phyloP scores from a whole-genome alignment of 495 filamentous ascomycete species.

The Podospora bellae-mahoneyi region DNA sequence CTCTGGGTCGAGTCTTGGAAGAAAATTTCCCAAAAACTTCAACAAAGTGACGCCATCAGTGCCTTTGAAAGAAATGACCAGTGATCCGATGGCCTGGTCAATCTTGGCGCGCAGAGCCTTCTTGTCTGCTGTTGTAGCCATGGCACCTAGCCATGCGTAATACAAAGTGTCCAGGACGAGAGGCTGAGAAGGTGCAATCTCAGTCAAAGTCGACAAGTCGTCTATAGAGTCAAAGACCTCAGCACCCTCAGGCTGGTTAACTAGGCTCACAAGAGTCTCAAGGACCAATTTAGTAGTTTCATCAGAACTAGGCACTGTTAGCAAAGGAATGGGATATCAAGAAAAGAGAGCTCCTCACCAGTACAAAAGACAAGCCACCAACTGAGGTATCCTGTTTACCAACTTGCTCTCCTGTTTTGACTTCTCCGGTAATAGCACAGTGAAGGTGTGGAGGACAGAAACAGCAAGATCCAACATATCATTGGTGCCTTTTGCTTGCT shows the following conservation, averaged over 20 bases:
- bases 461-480: constrained; percentile 62
- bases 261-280: constrained; percentile 52
- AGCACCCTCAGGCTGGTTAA: constrained; percentile 46
- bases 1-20: constrained; percentile 41
- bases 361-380: constrained; percentile 48
- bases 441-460: constrained; percentile 57
- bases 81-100: constrained; percentile 39
- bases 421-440: constrained; percentile 47
- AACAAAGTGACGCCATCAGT: constrained; percentile 52
- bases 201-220: constrained; percentile 49
- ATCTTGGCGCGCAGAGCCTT: constrained; percentile 37
- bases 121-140: constrained; percentile 24
- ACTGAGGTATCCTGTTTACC: constrained; percentile 45
- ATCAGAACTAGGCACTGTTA: constrained; percentile 38
- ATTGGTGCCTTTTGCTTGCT: constrained; percentile 29
- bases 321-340: neutral
- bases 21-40: constrained; percentile 42
- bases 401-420: constrained; percentile 43
- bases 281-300: constrained; percentile 51
- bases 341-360: constrained; percentile 40
- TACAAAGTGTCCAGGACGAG: constrained; percentile 50
- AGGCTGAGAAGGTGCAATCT: constrained; percentile 50
- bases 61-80: constrained; percentile 48
- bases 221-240: constrained; percentile 42
- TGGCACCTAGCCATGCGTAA: constrained; percentile 49